phyloP scores from a whole-genome alignment of 1,139 yeast species.

The Hansenula anomala region DNA sequence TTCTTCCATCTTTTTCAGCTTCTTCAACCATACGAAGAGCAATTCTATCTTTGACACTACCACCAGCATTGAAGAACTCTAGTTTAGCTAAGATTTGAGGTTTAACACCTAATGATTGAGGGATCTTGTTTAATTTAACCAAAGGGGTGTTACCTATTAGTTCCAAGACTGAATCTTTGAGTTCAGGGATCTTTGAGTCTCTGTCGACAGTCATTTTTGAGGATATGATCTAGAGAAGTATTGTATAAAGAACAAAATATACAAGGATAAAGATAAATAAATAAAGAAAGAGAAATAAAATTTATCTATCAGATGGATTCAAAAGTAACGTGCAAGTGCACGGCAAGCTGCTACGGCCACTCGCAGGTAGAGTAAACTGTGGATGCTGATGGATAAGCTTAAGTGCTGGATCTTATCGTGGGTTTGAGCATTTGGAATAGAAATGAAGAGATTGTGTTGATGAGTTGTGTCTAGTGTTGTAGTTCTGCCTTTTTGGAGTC shows the following conservation, averaged over 20 bases:
- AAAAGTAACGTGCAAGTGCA: slow-evolving; percentile 1
- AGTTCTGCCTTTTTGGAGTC: no score
- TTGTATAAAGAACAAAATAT: not conserved
- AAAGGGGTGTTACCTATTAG: slow-evolving; percentile 84
- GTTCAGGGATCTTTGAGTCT: slow-evolving; percentile 7
- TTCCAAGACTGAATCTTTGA: slow-evolving; percentile 54
- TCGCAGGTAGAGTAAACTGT: not conserved
- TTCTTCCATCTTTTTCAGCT: slow-evolving; percentile 74
- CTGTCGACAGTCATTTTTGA: not conserved
- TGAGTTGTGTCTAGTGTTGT: no score
- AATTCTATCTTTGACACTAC: slow-evolving; percentile 92
- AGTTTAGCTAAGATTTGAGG: slow-evolving; percentile 83
- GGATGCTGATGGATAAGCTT: no score
- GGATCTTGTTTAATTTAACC: slow-evolving; percentile 69
- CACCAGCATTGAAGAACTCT: slow-evolving; percentile 89
- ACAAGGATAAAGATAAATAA: not conserved
- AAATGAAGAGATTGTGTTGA: no score
- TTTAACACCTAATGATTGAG: slow-evolving; percentile 72
- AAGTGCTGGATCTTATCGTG: no score
- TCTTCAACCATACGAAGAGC: slow-evolving; percentile 84
- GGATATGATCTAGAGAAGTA: not conserved
- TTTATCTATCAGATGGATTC: not conserved
- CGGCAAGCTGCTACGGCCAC: slow-evolving; percentile 1
- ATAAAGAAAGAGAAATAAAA: not conserved
- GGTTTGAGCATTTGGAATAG: no score